A percentile compares a stretch with the other conserved stretches of the same genome.
phyloP scores from a whole-genome alignment of 83 land plant genomes.

The Picea abies region DNA sequence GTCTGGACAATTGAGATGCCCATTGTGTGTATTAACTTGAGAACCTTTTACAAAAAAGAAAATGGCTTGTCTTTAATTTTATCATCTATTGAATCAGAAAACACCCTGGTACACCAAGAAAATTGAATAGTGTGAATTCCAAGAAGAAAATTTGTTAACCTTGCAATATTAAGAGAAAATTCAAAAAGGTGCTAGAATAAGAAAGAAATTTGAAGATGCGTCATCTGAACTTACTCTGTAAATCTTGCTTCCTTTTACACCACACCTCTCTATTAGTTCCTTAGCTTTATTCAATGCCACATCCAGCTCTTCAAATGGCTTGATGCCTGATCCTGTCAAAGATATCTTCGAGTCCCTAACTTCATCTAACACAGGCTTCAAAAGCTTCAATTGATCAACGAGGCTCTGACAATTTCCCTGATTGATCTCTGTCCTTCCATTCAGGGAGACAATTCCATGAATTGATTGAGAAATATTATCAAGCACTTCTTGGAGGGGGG shows the following conservation, averaged over 20 bases:
- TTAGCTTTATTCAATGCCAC: conserved; percentile 31
- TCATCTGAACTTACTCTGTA: conserved; percentile 51
- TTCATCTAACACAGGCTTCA: conserved; percentile 54
- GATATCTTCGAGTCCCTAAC: conserved; percentile 41
- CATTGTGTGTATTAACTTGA: background rate
- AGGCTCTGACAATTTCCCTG: conserved; percentile 34
- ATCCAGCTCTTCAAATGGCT: conserved; percentile 42
- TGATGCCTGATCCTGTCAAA: conserved; percentile 32
- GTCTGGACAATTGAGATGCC: background rate
- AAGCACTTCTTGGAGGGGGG: background rate
- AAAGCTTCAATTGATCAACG: conserved; percentile 45
- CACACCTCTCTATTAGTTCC: conserved; percentile 53
- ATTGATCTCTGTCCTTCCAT: conserved; percentile 28
- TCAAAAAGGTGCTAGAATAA: background rate
- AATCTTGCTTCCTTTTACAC: conserved; percentile 56
- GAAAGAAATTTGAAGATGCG: background rate
- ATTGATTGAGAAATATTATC: conserved; percentile 13
- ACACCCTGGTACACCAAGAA: background rate
- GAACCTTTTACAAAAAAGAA: background rate
- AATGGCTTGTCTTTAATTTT: background rate
- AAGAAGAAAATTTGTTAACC: background rate
- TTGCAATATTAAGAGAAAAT: background rate
- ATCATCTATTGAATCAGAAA: background rate
- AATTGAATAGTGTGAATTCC: background rate
- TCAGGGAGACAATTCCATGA: conserved; percentile 13